Conservation (phyloP, 2,329 filamentous ascomycete genomes). For the Phyllosticta citriasiana region DNA sequence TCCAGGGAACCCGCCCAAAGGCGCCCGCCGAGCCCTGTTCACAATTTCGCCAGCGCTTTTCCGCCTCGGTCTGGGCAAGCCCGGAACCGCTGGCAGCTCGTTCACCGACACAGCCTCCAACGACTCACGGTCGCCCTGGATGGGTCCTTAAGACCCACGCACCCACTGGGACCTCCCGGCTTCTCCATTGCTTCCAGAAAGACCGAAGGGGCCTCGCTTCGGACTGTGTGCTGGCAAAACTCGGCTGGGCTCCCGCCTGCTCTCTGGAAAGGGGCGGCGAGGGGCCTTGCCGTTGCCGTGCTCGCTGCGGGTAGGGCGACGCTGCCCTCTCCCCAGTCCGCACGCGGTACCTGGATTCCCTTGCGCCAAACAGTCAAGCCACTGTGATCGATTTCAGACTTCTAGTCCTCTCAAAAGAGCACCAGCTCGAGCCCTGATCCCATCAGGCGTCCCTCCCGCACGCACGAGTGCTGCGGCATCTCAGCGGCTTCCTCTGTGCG, state of each 20-base stretch:
- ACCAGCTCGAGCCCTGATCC: neutral
- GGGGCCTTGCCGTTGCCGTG: constrained; percentile 9
- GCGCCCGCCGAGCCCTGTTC: neutral
- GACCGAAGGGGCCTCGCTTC: constrained; percentile 9
- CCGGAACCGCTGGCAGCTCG: neutral
- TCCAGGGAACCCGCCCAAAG: neutral
- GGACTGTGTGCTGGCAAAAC: constrained; percentile 9
- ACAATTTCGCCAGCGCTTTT: neutral
- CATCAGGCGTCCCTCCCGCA: neutral
- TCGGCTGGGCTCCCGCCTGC: constrained; percentile 2
- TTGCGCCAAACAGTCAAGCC: neutral
- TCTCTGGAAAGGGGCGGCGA: constrained; percentile 8
- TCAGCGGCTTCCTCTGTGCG: neutral
- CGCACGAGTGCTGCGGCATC: neutral
- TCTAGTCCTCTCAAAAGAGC: neutral
- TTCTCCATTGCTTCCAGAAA: constrained; percentile 8
- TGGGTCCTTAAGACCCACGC: neutral
- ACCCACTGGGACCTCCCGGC: constrained; percentile 8
- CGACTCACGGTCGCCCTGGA: neutral
- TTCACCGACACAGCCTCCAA: neutral
- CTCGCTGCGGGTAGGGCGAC: constrained; percentile 7
- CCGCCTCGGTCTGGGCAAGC: neutral
- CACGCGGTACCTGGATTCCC: neutral
- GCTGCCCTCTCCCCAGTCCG: constrained; percentile 2
- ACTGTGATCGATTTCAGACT: neutral